These are phyloP conservation scores for Chloranthus sessilifolius DNA, from an alignment of 164 flowering plant species.

Conservation along the genomic window DNA sequence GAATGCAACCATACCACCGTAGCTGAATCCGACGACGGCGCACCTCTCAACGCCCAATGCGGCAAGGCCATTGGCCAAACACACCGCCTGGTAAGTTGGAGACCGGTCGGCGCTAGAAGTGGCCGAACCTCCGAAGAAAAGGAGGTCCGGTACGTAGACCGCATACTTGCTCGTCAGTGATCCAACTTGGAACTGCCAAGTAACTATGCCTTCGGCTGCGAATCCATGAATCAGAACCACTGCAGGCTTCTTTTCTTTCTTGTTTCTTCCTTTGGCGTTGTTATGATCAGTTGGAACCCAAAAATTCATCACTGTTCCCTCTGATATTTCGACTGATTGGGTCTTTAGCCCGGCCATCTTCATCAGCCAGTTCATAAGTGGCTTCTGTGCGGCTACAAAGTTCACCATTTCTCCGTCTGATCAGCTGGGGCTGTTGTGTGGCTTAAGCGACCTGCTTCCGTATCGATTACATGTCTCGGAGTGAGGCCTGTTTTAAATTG, in stretches of 20 bases:
- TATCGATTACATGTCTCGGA: too few species aligned
- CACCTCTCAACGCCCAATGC: conserved; percentile 60
- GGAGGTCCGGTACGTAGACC: conserved; percentile 74
- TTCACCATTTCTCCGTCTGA: conserved; percentile 60
- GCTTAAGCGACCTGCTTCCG: too few species aligned
- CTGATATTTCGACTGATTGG: conserved; percentile 53
- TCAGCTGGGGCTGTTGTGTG: too few species aligned
- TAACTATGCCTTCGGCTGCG: conserved; percentile 78
- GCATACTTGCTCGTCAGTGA: conserved; percentile 53
- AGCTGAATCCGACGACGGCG: conserved; percentile 69
- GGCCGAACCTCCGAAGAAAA: conserved; percentile 67
- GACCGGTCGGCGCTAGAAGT: conserved; percentile 48
- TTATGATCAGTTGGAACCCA: conserved; percentile 62
- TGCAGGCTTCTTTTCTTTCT: conserved; percentile 38
- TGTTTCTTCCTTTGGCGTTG: conserved; percentile 3
- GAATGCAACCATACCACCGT: conserved; percentile 85
- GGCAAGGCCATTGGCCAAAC: conserved; percentile 40
- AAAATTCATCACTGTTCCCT: conserved; percentile 72
- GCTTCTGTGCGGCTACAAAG: conserved; percentile 73
- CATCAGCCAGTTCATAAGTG: conserved; percentile 66
- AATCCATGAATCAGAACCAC: conserved; percentile 75
- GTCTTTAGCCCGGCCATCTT: conserved; percentile 72
- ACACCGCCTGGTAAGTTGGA: conserved; percentile 64
- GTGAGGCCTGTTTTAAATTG: too few species aligned
- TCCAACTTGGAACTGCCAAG: conserved; percentile 86